phyloP scores from a whole-genome alignment of 106 monocot genomes.

The Xerophyta viscosa region DNA sequence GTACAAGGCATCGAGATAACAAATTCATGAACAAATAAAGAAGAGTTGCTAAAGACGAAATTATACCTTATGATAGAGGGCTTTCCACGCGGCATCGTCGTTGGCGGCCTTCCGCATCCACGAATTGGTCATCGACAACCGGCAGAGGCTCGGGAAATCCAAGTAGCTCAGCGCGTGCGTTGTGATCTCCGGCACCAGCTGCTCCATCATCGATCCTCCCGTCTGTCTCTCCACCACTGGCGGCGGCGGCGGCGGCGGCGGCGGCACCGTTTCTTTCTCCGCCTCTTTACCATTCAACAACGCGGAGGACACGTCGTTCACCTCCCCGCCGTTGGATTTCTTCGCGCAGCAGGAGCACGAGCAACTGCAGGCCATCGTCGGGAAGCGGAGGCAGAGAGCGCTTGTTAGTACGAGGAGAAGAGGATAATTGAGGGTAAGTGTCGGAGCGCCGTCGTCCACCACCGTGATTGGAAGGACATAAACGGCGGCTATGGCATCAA shows the following conservation, averaged over 20 bases:
- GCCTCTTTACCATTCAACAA: no score
- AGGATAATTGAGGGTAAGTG: no score
- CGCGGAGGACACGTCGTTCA: no score
- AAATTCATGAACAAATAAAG: background rate
- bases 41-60: background rate
- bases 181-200: slow-evolving; percentile 46
- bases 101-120: slow-evolving; percentile 46
- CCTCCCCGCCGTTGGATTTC: no score
- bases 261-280: no score
- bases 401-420: no score
- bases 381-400: background rate
- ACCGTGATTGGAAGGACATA: no score
- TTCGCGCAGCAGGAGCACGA: background rate
- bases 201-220: slow-evolving; percentile 51
- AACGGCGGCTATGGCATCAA: no score
- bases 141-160: slow-evolving; percentile 39
- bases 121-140: slow-evolving; percentile 46
- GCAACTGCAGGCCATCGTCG: background rate
- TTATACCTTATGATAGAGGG: slow-evolving; percentile 48
- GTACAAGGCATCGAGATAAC: no score
- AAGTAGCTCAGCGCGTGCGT: slow-evolving; percentile 39
- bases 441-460: no score
- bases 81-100: slow-evolving; percentile 46
- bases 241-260: no score
- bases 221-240: slow-evolving; percentile 8